Evolutionary conservation across 768 basidiomycete species (phyloP).

Genomic region (Favolaschia claudopus): DNA sequence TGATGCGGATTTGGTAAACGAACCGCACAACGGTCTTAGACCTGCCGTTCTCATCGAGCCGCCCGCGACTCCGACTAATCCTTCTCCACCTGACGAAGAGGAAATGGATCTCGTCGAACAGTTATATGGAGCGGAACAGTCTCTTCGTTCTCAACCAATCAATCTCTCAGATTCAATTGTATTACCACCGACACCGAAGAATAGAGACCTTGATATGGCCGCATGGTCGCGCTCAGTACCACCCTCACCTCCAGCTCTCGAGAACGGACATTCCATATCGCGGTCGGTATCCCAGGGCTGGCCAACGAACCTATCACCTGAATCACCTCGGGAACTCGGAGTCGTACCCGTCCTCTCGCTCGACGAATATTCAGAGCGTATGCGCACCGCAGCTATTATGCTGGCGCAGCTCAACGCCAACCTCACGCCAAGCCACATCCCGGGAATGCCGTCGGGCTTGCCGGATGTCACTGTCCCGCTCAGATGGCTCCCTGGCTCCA

Average conservation of each 20-base stretch:
- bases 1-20: conserved; percentile 41
- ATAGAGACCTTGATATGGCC: conserved; percentile 86
- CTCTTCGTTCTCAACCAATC: conserved; percentile 71
- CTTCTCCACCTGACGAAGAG: conserved; percentile 62
- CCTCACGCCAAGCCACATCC: conserved; percentile 46
- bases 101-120: conserved; percentile 98
- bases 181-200: conserved; percentile 83
- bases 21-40: conserved; percentile 34
- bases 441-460: conserved; percentile 21
- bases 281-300: conserved; percentile 14
- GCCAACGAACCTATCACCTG: conserved; percentile 9
- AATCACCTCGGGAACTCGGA: conserved; percentile 26
- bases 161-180: conserved; percentile 88
- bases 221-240: conserved; percentile 77
- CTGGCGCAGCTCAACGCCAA: conserved; percentile 93
- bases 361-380: conserved; percentile 97
- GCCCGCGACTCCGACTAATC: conserved; percentile 24
- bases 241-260: conserved; percentile 36
- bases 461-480: conserved; percentile 37
- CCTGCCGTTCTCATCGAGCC: conserved; percentile 27
- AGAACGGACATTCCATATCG: conserved; percentile 20
- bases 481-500: conserved; percentile 63
- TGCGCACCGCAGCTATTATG: conserved; percentile 99
- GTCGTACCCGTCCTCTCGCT: conserved; percentile 73
- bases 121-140: conserved; percentile 82